Conservation (phyloP, 768 basidiomycete species). For the Serendipita sp. region DNA sequence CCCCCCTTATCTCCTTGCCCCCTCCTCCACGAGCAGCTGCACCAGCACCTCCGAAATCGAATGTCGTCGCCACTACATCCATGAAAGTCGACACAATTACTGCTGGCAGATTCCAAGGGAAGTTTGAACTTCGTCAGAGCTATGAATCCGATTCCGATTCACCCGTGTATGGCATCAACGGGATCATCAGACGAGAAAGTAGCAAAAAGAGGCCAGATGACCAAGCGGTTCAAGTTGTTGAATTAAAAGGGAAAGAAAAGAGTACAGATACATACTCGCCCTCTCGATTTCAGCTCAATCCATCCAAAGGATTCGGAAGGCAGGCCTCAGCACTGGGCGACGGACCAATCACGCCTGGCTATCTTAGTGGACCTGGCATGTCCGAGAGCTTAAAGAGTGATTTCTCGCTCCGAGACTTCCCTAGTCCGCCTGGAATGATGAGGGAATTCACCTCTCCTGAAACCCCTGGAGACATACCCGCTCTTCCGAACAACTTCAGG, state of each 20-base stretch:
- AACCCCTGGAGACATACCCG: background rate
- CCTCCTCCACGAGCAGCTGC: background rate
- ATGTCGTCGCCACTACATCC: too few species aligned
- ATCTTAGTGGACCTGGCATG: background rate
- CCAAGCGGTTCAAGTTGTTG: background rate
- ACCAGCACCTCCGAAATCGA: background rate
- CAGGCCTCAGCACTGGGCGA: background rate
- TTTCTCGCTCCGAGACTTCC: slow-evolving; percentile 2
- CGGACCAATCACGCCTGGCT: background rate
- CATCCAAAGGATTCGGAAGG: too few species aligned
- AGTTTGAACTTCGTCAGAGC: background rate
- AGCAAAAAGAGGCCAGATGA: background rate
- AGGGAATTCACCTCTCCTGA: background rate
- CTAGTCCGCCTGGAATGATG: background rate
- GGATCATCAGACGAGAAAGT: background rate
- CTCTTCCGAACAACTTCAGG: background rate
- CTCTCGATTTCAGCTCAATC: background rate
- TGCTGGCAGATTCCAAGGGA: background rate
- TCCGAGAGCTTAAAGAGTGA: slow-evolving; percentile 3
- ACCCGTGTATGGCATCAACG: slow-evolving; percentile 3
- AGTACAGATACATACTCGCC: background rate
- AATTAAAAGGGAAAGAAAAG: background rate
- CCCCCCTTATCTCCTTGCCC: background rate
- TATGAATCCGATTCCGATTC: background rate
- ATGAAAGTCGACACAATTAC: background rate